Evolutionary conservation across 352 stramenopile genomes (phyloP), one percentile per base, ranked within the genome.

Genomic region (Phytophthora uliginosa): DNA sequence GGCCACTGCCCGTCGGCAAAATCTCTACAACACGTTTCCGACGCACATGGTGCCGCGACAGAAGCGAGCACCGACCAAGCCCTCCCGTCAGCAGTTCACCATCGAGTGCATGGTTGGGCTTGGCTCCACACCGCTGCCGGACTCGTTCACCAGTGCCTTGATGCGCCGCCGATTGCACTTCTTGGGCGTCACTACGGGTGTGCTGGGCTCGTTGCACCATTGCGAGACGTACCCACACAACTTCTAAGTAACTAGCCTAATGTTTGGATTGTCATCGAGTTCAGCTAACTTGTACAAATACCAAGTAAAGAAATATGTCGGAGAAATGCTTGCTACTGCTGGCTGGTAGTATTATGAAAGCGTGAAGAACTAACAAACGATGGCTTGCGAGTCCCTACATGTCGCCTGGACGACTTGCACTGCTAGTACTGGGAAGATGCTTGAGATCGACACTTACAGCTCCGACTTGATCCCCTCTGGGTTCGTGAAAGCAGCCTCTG

Each of bases 31-130:
- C 51, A 55, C 63, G 3, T 79, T 81, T 6, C 85, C 83, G 34
- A 88, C 73, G 0, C 79, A 92, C 72, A 71, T 94, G 52, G 82
- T 76, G 33, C 85, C 86, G 13, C 74, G 78, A 17, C 72, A 84
- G 56, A 57, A 56, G 22, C 83, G 82, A 3, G 72, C 40, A 47
- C 28, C 60, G n/a, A 67, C 36, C 10, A 68, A 73, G 17, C 20
- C n/a, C 20, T 73, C 63, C 28, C 31, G 50, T n/a, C 63, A 70
- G 34, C 48, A 60, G 7, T 69, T 77, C 22, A 74, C 62, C 12
- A 78, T 78, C 36, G 82, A 91, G 42, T 90, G 84, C 33, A 76
- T 90, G 56, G 69, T 81, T n/a, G 80, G 78, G 0, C 59, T 91
- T 17, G 84, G 80, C 17, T 78, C 80, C 1, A 81, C 77, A 20